Base-by-base conservation (phyloP, 2,329 filamentous ascomycete genomes). In the Ophiostoma quercus region DNA sequence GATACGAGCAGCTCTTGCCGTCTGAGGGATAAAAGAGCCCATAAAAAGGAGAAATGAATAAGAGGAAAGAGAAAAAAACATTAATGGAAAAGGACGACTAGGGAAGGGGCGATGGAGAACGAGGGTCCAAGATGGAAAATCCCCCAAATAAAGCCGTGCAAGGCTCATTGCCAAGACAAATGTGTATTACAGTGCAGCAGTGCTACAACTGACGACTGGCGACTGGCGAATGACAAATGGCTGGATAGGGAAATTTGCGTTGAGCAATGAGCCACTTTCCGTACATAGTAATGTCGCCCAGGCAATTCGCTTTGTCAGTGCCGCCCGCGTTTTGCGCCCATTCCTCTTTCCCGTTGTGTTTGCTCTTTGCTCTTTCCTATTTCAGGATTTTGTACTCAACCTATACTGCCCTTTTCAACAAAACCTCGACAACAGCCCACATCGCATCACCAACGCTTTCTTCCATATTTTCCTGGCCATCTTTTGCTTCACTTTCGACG, bases 261-360 rank as follows among this genome's bases (percentile, higher is more conserved):
- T 22, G 37, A 60, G 19, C 11, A 43, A 32, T 69, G 70, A 69
- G 70, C 66, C 54, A 69, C 70, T 71, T 71, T 70, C 69, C 51
- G 57, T 68, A 57, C 65, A 66, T 67, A 60, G 60, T 67, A 66
- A 60, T 60, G 60, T 62, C 62, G 66, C 41, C 39, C 66, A 66
- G 57, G 29, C 66, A 66, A 54, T 57, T 68, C 34, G 69, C 69
- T 41, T 63, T 67, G 29, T 68, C 54, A 22, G 39, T 34, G 14
- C 57, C 19, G 60, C 39, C 29, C 14, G 32, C 32, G 3, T 11
- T 37, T 39, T 67, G 63, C 47, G n/a, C 37, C 25, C 37, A 25
- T 67, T 19, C 25, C 29, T 29, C 25, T 37, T 37, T 68, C 25
- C 57, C 37, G 12, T 70, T 62, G 29, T 70, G 34, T 34, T 34